Evolutionary conservation across 2,329 filamentous ascomycete genomes (phyloP), one percentile per base, ranked within the genome.

Genomic region (Leptographium wingfieldii): DNA sequence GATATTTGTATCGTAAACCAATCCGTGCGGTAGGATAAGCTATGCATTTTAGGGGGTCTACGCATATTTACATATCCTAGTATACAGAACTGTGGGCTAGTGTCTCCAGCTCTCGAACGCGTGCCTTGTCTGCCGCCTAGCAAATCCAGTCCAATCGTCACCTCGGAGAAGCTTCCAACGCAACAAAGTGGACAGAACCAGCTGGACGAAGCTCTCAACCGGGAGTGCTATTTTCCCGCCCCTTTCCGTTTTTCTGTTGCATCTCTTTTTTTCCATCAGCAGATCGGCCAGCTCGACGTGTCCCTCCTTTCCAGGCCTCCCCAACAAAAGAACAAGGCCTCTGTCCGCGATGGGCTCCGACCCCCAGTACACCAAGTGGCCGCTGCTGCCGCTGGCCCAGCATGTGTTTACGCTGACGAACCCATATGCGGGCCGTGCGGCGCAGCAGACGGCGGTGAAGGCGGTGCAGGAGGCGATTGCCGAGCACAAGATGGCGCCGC

Each of bases 331-430:
- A 53, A 31, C 5, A 29, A 22, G 5, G 12, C 35, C 35, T 43
- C 22, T 43, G 12, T 56, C 29, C 58, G 55, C 76, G 77, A 91
- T 87, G 84, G 84, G 84, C 68, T 82, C 88, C 70, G 89, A 94
- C 75, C 87, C 88, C 66, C 89, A 91, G 74, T 92, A 92, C 76
- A 86, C 87, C 68, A 89, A 90, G 75, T 92, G 87, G 77, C 89
- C 90, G 63, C 79, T 90, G 73, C 83, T 94, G 71, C 82, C 88
- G 67, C 81, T 95, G 69, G 83, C 88, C 64, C 89, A 94, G 77
- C 85, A 91, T 72, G 88, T 94, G 74, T 94, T 94, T 77, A 86
- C 86, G 70, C 81, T 94, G 76, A 90, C 88, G 71, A 92, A 92
- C 73, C 83, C 87, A 67, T 86, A 88, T 66, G 83, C 88, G 67